These are phyloP conservation scores for Pseudisothecium myosuroides DNA, from an alignment of 225 moss, liverwort and hornwort species.

Conservation along the genomic window DNA sequence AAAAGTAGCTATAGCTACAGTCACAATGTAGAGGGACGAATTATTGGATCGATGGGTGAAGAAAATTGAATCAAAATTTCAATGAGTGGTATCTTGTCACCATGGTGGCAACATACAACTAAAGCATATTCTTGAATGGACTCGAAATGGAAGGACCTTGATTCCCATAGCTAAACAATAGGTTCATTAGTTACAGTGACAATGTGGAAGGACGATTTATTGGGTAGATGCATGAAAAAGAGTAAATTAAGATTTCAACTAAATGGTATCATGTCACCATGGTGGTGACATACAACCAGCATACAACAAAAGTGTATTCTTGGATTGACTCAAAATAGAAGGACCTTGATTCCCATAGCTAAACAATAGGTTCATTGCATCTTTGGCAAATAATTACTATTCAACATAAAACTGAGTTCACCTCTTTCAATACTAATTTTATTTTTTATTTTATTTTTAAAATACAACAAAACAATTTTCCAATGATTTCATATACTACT, in stretches of 20 bases:
- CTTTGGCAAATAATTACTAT: background rate
- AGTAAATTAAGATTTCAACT: background rate
- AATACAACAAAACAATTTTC: background rate
- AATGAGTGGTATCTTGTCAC: background rate
- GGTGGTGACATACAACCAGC: no score
- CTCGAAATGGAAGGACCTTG: background rate
- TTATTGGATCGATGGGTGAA: no score
- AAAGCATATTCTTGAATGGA: background rate
- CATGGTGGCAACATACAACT: no score
- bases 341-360: no score
- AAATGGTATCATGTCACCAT: background rate
- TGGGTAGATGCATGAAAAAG: no score
- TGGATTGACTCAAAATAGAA: no score
- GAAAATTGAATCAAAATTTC: background rate
- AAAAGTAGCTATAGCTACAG: fast-evolving
- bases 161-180: no score
- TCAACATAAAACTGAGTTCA: no score
- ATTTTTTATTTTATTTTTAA: background rate
- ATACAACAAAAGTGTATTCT: no score
- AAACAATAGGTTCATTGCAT: background rate
- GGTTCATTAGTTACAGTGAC: fast-evolving
- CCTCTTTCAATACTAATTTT: fast-evolving
- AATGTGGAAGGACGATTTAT: no score
- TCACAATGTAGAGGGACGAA: no score
- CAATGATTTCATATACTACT: background rate